These are phyloP conservation scores for Gliomastix tumulicola DNA, from an alignment of 2,329 filamentous ascomycete species.

Conservation along the genomic window DNA sequence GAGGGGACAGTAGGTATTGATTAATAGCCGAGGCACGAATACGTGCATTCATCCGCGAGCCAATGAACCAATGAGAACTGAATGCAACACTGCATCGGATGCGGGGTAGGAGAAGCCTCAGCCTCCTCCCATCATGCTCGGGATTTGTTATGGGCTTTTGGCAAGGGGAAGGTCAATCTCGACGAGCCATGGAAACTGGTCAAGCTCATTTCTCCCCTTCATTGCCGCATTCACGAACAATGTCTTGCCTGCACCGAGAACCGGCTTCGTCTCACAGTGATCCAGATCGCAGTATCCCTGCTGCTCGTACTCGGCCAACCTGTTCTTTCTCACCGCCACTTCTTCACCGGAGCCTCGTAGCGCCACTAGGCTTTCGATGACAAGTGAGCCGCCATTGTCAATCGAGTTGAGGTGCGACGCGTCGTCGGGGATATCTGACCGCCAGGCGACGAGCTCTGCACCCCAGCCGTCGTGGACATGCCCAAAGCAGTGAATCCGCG, in stretches of 20 bases:
- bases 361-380: constrained; percentile 24
- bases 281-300: constrained; percentile 16
- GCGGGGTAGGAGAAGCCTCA: too few relatives aligned
- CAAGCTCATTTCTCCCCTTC: constrained; percentile 40
- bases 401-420: constrained; percentile 37
- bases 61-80: too few relatives aligned
- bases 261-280: constrained; percentile 20
- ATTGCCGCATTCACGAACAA: constrained; percentile 51
- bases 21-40: too few relatives aligned
- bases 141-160: too few relatives aligned
- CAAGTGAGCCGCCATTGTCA: constrained; percentile 31
- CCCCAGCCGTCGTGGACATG: constrained; percentile 25
- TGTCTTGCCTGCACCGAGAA: constrained; percentile 34
- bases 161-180: constrained; percentile 32
- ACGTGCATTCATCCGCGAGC: too few relatives aligned
- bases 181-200: constrained; percentile 45
- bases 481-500: constrained; percentile 27
- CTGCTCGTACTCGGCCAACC: constrained; percentile 22
- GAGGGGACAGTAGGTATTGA: too few relatives aligned
- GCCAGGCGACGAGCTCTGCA: constrained; percentile 40
- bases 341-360: not conserved
- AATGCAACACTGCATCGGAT: too few relatives aligned
- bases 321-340: constrained; percentile 10
- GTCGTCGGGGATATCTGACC: too few relatives aligned
- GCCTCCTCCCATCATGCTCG: too few relatives aligned